Conservation (phyloP, 192 early-diverging fungal species). For the Coemansia aciculifera region DNA sequence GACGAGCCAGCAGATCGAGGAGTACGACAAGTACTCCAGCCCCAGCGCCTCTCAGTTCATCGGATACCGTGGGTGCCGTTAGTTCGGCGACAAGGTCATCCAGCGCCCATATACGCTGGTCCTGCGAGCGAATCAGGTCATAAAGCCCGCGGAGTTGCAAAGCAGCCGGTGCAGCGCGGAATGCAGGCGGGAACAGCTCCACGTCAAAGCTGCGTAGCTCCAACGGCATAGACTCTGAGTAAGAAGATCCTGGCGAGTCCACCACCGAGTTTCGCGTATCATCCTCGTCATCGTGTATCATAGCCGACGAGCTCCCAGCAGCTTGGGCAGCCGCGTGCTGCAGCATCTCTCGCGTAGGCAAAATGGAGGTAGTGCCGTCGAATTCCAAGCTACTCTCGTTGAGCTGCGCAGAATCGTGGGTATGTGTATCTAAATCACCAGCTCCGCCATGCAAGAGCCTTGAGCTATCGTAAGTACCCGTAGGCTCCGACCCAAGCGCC, state of each 20-base stretch:
- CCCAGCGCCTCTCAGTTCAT: constrained; percentile 17
- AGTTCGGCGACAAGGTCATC: constrained; percentile 23
- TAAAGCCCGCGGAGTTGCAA: constrained; percentile 32
- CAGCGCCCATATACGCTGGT: constrained; percentile 39
- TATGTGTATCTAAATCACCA: constrained; percentile 12
- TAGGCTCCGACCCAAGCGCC: constrained; percentile 33
- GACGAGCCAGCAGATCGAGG: constrained; percentile 37
- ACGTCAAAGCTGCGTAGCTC: constrained; percentile 13
- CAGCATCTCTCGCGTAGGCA: constrained; percentile 53
- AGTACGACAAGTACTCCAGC: constrained; percentile 21
- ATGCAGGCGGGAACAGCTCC: constrained; percentile 37
- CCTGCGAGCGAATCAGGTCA: constrained; percentile 19
- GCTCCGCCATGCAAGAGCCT: background rate
- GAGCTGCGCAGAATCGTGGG: constrained; percentile 15
- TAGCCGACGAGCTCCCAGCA: constrained; percentile 17
- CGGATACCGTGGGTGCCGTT: background rate
- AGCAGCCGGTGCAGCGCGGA: constrained; percentile 27
- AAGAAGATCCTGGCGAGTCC: constrained; percentile 1
- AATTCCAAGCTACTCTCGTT: constrained; percentile 22
- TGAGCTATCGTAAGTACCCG: constrained; percentile 30
- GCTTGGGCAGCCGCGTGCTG: constrained; percentile 36
- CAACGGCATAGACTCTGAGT: constrained; percentile 3
- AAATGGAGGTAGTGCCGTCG: constrained; percentile 47
- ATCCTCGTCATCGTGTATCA: constrained; percentile 1
- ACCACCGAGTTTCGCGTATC: constrained; percentile 11